Conservation (phyloP, 306 rosid species). For the Rubus idaeus region DNA sequence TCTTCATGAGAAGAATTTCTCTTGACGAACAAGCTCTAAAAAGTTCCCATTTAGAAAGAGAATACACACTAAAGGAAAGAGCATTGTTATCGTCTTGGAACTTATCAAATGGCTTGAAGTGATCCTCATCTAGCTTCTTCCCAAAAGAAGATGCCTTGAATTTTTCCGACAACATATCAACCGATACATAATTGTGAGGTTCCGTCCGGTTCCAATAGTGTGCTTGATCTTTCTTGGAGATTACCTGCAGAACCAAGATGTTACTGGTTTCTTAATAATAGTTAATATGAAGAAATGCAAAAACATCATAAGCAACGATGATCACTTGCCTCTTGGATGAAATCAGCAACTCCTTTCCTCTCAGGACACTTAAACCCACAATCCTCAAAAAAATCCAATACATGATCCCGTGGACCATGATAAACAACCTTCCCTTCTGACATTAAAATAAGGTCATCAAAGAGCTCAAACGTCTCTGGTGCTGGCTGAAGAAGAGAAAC, state of each 20-base stretch:
- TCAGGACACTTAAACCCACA: slow-evolving; percentile 53
- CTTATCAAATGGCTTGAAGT: slow-evolving; percentile 20
- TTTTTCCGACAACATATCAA: slow-evolving; percentile 26
- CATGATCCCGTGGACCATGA: slow-evolving; percentile 49
- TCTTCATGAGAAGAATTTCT: slow-evolving; percentile 47
- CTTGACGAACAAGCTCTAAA: slow-evolving; percentile 44
- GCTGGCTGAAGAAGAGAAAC: slow-evolving; percentile 60
- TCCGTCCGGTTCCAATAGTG: slow-evolving; percentile 38
- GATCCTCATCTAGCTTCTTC: slow-evolving; percentile 34
- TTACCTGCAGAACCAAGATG: slow-evolving; percentile 26
- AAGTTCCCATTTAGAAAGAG: slow-evolving; percentile 46
- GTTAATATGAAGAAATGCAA: neutral
- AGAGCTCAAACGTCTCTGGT: slow-evolving; percentile 49
- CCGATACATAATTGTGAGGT: slow-evolving; percentile 29
- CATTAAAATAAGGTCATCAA: slow-evolving; percentile 50
- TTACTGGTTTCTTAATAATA: neutral
- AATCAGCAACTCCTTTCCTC: slow-evolving; percentile 51
- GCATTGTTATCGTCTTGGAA: slow-evolving; percentile 26
- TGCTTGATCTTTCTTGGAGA: slow-evolving; percentile 47
- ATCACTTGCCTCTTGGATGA: slow-evolving; percentile 40
- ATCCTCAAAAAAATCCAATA: slow-evolving; percentile 38
- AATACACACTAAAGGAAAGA: slow-evolving; percentile 24
- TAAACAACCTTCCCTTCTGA: slow-evolving; percentile 42
- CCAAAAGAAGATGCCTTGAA: slow-evolving; percentile 38
- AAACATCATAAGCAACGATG: neutral